These are phyloP conservation scores for Craspedostauros australis DNA, from an alignment of 108 stramenopile genomes.

Conservation along the genomic window DNA sequence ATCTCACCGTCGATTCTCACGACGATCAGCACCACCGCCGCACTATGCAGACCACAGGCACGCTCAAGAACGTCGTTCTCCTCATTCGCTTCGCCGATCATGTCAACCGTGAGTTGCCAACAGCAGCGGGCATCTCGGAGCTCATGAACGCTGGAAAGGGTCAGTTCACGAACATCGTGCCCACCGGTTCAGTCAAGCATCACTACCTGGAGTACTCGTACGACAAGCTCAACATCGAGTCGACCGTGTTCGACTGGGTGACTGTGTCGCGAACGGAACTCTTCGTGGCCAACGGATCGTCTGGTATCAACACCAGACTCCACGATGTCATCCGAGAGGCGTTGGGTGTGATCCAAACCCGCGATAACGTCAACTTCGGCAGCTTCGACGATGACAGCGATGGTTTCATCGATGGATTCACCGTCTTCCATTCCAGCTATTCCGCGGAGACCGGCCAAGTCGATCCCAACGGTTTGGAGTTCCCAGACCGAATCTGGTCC, in stretches of 20 bases:
- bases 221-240: constrained; percentile 20
- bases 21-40: constrained; percentile 1
- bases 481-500: constrained; percentile 18
- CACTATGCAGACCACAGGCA: constrained; percentile 11
- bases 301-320: constrained; percentile 11
- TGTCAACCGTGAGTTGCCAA: constrained; percentile 14
- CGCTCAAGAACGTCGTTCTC: constrained; percentile 24
- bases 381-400: constrained; percentile 23
- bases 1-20: not conserved
- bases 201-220: constrained; percentile 28
- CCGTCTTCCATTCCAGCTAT: constrained; percentile 57
- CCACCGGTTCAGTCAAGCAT: constrained; percentile 23
- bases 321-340: constrained; percentile 14
- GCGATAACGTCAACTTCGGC: constrained; percentile 3
- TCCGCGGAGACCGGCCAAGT: constrained; percentile 54
- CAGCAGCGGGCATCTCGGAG: constrained; percentile 13
- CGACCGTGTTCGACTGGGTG: constrained; percentile 21
- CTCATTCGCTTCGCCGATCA: constrained; percentile 29
- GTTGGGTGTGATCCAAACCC: constrained; percentile 2
- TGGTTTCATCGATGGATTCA: constrained; percentile 45
- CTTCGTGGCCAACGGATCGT: constrained; percentile 16
- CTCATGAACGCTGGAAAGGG: constrained; percentile 20
- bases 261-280: constrained; percentile 6
- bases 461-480: constrained; percentile 23
- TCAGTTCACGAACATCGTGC: constrained; percentile 7